Evolutionary conservation across 2,329 filamentous ascomycete species (phyloP), one percentile per base, ranked within the genome.

Genomic region (Elsinoe fawcettii): DNA sequence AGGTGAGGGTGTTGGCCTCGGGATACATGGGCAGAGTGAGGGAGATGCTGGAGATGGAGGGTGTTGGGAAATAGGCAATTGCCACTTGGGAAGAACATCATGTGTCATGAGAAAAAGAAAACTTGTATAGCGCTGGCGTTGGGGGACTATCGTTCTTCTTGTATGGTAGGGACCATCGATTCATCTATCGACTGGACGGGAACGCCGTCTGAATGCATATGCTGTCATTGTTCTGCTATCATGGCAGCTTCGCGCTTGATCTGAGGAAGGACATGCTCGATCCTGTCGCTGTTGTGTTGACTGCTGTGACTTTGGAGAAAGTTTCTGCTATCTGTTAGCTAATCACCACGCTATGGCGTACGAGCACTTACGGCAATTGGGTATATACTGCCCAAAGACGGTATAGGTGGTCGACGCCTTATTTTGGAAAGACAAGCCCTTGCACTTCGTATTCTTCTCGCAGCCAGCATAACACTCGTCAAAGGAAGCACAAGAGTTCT

Each of bases 1-100:
- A 85, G 65, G 72, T 76, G 41, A 60, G 67, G 16, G 63, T 67
- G 58, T 78, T 77, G 66, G 73, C 76, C 0, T 69, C 66, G 27
- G 75, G 71, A 57, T 78, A 78, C 56, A 75, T 78, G 62, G 70
- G 66, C 2, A 77, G 75, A 67, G 76, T 78, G 46, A 62, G 73
- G 54, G 67, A 73, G 59, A 67, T 77, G 69, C 63, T 70, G 60
- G 70, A 71, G 59, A 62, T 60, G 41, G 60, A 60, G 5, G 60
- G 60, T 2, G 58, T 59, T 3, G 32, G 36, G 23, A 44, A 57
- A 20, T 46, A 46, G 22, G 23, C 14, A 39, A 32, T 9, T n/a
- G 53, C 4, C 8, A 22, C n/a, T 25, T 18, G 20, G 34, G 22
- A 4, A 30, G 9, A 30, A 30, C 27, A 5, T 54, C 22, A 41